These are phyloP conservation scores for Paramecium sexaurelia DNA, from an alignment of 73 alveolate genomes.

Conservation along the genomic window DNA sequence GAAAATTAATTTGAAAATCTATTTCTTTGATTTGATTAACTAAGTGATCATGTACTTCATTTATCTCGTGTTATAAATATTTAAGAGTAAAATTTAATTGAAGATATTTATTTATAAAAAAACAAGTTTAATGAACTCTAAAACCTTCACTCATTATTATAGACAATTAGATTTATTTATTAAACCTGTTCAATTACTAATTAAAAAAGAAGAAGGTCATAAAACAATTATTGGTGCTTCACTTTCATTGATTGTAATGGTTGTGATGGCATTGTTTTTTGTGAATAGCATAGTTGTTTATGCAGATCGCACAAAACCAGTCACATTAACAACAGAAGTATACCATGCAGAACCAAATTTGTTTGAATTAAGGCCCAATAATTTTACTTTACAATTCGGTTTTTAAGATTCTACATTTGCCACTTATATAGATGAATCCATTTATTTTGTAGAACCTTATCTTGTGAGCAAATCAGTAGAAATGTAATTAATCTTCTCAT, in stretches of 20 bases:
- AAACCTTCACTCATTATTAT: neutral
- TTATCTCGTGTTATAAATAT: neutral
- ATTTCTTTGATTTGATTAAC: neutral
- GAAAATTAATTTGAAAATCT: neutral
- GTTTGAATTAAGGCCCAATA: neutral
- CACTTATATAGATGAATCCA: conserved; percentile 35
- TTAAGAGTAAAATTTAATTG: neutral
- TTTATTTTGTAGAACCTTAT: neutral
- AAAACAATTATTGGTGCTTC: neutral
- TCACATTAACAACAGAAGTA: conserved; percentile 13
- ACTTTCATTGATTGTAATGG: neutral
- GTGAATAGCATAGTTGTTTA: neutral
- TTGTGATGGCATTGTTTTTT: neutral
- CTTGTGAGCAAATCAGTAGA: neutral
- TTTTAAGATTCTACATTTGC: conserved; percentile 16
- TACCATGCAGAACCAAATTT: conserved; percentile 48
- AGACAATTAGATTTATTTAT: neutral
- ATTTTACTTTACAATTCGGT: conserved; percentile 18
- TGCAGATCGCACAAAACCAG: conserved; percentile 23
- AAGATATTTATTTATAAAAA: neutral
- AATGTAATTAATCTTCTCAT: neutral
- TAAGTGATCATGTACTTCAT: neutral
- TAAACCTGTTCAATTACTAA: neutral
- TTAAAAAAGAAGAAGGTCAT: conserved; percentile 38
- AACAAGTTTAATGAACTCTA: neutral